A percentile compares a stretch with the other conserved stretches of the same genome.
These are phyloP conservation scores for Penicillium robsamsonii DNA, from an alignment of 495 filamentous ascomycete genomes.

Conservation along the genomic window DNA sequence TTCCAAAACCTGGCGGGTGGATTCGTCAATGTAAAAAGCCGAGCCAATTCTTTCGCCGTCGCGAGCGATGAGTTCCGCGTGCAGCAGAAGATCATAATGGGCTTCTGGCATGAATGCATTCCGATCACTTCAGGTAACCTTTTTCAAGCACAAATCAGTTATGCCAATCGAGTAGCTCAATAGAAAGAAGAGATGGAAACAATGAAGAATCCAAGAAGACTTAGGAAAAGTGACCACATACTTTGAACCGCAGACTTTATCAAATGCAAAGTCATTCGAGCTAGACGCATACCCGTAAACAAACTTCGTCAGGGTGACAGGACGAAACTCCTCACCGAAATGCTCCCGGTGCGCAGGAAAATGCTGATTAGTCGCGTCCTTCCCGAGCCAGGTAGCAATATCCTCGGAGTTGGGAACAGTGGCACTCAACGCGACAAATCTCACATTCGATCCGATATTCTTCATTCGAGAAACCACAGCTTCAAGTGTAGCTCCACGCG, in stretches of 20 bases:
- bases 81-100: slow-evolving; percentile 91
- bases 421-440: slow-evolving; percentile 89
- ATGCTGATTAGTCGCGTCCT: slow-evolving; percentile 61
- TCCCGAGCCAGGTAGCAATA: slow-evolving; percentile 90
- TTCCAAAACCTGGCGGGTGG: slow-evolving; percentile 65
- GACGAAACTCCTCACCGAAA: slow-evolving; percentile 92
- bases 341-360: slow-evolving; percentile 68
- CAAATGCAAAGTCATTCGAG: slow-evolving; percentile 84
- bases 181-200: neutral
- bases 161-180: neutral
- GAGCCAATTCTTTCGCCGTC: slow-evolving; percentile 73
- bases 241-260: slow-evolving; percentile 73
- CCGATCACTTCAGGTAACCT: slow-evolving; percentile 72
- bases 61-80: slow-evolving; percentile 73
- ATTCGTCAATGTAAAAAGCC: slow-evolving; percentile 59
- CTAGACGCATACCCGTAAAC: slow-evolving; percentile 71
- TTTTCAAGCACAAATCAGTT: neutral
- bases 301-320: slow-evolving; percentile 81
- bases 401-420: slow-evolving; percentile 92
- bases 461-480: slow-evolving; percentile 98
- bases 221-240: slow-evolving; percentile 29
- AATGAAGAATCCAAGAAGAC: neutral
- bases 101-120: slow-evolving; percentile 74
- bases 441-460: slow-evolving; percentile 77
- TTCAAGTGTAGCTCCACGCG: slow-evolving; percentile 85